Conservation (phyloP, 371 early-diverging fungal genomes). For the Blakeslea trispora region DNA sequence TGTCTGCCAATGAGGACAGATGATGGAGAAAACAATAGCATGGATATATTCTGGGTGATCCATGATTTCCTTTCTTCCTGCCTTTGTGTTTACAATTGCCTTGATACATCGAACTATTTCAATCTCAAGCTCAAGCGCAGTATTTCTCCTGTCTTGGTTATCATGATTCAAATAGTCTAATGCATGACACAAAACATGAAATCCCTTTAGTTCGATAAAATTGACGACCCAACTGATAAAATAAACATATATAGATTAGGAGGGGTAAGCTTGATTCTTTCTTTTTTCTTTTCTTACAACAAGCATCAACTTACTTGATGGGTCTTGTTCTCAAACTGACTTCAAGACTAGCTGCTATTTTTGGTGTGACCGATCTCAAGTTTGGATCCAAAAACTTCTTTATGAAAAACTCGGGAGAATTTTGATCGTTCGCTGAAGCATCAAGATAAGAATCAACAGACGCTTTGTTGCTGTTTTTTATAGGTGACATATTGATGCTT, state of each 20-base stretch:
- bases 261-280: too few relatives aligned
- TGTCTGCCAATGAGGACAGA: slow-evolving; percentile 68
- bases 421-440: slow-evolving; percentile 19
- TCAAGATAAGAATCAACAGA: slow-evolving; percentile 10
- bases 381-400: slow-evolving; percentile 44
- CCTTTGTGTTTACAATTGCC: slow-evolving; percentile 66
- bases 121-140: slow-evolving; percentile 66
- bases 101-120: slow-evolving; percentile 78
- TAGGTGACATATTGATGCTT: slow-evolving; percentile 7
- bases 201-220: slow-evolving; percentile 70
- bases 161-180: slow-evolving; percentile 54
- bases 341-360: slow-evolving; percentile 43
- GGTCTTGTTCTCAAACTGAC: slow-evolving; percentile 48
- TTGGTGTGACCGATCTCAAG: slow-evolving; percentile 39
- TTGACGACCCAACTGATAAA: slow-evolving; percentile 41
- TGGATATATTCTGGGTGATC: slow-evolving; percentile 64
- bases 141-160: slow-evolving; percentile 45
- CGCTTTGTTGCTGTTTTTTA: not conserved
- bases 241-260: too few relatives aligned
- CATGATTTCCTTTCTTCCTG: slow-evolving; percentile 65
- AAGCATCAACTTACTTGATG: slow-evolving; percentile 43
- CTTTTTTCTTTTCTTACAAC: too few relatives aligned
- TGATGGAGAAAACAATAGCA: slow-evolving; percentile 69
- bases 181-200: slow-evolving; percentile 61
- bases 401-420: slow-evolving; percentile 48